Evolutionary conservation across 2,329 filamentous ascomycete genomes (phyloP).

Genomic region (Pseudocercospora crystallina): DNA sequence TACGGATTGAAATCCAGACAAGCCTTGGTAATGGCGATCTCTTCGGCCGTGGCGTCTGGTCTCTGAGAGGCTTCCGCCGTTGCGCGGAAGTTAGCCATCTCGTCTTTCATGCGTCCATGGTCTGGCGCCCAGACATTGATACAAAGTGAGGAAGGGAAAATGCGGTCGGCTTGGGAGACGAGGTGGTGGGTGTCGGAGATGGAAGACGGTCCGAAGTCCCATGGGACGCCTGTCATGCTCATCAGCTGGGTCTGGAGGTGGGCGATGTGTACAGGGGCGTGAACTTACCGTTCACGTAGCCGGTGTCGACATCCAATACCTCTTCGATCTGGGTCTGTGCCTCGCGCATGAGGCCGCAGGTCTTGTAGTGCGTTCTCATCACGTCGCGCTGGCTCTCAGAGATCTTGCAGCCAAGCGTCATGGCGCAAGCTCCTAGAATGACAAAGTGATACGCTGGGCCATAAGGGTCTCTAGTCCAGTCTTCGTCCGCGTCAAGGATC

Average conservation of each 20-base stretch:
- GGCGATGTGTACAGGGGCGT: neutral
- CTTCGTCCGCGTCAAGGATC: too few relatives aligned
- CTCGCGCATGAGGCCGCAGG: constrained; percentile 6
- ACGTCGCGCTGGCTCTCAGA: neutral
- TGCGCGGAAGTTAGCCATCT: too few relatives aligned
- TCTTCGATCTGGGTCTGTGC: constrained; percentile 2
- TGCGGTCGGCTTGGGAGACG: too few relatives aligned
- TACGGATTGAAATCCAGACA: constrained; percentile 2
- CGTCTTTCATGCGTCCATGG: too few relatives aligned
- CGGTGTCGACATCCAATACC: too few relatives aligned
- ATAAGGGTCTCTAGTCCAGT: neutral
- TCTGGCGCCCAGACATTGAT: too few relatives aligned
- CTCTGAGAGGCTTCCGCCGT: too few relatives aligned
- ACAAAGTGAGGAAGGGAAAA: too few relatives aligned
- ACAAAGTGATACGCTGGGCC: constrained; percentile 5
- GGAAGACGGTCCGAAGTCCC: too few relatives aligned
- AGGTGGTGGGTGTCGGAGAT: too few relatives aligned
- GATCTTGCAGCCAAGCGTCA: constrained; percentile 6
- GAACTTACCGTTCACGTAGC: too few relatives aligned
- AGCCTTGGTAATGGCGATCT: neutral
- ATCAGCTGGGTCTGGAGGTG: neutral
- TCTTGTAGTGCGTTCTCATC: neutral
- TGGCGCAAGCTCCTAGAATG: neutral
- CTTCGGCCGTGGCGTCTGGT: neutral
- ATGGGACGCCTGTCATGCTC: neutral